Conservation (phyloP, 2,329 filamentous ascomycete genomes). For the Mycosphaerella arachidis region DNA sequence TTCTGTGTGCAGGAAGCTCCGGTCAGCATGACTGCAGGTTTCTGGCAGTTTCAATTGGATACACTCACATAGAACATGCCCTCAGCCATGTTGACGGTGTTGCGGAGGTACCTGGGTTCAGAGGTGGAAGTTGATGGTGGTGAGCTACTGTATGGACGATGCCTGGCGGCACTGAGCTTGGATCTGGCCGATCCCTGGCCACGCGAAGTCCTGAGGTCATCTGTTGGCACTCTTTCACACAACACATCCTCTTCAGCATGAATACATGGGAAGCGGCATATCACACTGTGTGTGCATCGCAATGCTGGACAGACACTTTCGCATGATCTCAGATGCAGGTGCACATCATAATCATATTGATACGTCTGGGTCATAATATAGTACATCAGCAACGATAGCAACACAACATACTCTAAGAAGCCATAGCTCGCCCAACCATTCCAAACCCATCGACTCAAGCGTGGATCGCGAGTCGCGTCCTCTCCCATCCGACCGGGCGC, state of each 20-base stretch:
- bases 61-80: constrained; percentile 38
- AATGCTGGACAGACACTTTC: background rate
- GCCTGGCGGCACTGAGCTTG: background rate
- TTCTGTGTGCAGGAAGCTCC: constrained; percentile 42
- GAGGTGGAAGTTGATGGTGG: background rate
- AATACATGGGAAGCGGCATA: too few relatives aligned
- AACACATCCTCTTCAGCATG: background rate
- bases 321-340: background rate
- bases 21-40: constrained; percentile 16
- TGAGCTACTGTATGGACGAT: background rate
- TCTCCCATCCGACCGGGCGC: constrained; percentile 2
- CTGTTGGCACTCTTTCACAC: background rate
- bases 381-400: constrained; percentile 6
- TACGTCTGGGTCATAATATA: constrained; percentile 13
- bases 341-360: background rate
- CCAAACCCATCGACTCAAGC: constrained; percentile 13
- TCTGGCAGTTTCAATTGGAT: constrained; percentile 33
- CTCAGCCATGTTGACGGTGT: constrained; percentile 37
- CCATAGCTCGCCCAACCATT: background rate
- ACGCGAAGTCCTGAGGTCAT: background rate
- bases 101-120: constrained; percentile 2
- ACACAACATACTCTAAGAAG: background rate
- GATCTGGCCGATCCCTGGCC: background rate
- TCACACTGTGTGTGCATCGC: too few relatives aligned
- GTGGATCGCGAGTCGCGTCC: constrained; percentile 13